A percentile compares a stretch with the other conserved stretches of the same genome.
Conservation (phyloP, 768 basidiomycete genomes). For the Pluteus cervinus region DNA sequence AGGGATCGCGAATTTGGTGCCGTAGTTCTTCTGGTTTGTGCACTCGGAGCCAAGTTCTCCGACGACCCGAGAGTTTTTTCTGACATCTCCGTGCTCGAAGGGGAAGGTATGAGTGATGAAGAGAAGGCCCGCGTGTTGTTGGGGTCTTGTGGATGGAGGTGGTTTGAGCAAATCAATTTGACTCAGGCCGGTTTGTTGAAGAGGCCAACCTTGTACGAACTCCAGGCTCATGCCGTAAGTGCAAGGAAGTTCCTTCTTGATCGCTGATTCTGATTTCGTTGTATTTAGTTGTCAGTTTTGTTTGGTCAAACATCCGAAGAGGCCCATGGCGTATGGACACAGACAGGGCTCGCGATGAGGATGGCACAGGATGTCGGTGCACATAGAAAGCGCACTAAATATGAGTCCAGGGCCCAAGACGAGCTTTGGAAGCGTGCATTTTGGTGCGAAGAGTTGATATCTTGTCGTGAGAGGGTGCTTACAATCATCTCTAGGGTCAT, state of each 20-base stretch:
- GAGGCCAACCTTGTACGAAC: constrained; percentile 59
- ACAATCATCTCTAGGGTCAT: constrained; percentile 46
- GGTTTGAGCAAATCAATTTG: constrained; percentile 59
- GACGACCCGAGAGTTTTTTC: constrained; percentile 58
- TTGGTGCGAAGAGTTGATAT: constrained; percentile 35
- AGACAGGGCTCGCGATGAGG: constrained; percentile 63
- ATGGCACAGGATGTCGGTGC: constrained; percentile 72
- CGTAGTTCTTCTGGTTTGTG: constrained; percentile 57
- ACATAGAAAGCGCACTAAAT: constrained; percentile 38
- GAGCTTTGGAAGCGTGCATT: constrained; percentile 74
- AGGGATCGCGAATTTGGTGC: constrained; percentile 43
- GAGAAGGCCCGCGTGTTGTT: too few relatives aligned
- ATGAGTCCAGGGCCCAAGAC: constrained; percentile 42
- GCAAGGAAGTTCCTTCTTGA: constrained; percentile 12
- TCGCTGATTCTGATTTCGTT: constrained; percentile 1
- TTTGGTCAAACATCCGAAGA: constrained; percentile 43
- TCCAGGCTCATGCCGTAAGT: constrained; percentile 64
- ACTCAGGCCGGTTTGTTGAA: constrained; percentile 53
- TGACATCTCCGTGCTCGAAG: constrained; percentile 37
- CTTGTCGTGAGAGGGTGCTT: background rate
- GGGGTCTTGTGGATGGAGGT: constrained; percentile 68
- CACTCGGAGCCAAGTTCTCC: constrained; percentile 53
- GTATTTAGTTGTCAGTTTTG: constrained; percentile 37
- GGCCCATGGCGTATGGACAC: constrained; percentile 55
- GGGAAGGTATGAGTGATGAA: too few relatives aligned